phyloP scores from a whole-genome alignment of 2,329 filamentous ascomycete species.

The Neopestalotiopsis sp. region DNA sequence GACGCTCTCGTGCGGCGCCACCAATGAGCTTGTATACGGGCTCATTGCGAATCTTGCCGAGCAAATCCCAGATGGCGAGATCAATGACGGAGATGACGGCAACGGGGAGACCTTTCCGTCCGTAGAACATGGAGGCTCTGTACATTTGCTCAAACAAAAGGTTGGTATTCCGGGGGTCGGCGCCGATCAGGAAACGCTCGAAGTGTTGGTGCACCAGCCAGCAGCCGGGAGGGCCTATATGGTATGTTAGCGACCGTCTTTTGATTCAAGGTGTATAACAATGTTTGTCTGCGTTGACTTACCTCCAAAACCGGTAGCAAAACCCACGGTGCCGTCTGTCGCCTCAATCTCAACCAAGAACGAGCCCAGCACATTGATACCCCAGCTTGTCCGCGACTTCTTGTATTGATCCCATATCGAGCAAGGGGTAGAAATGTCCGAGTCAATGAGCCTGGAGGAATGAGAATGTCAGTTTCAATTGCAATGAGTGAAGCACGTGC shows the following conservation, averaged over 20 bases:
- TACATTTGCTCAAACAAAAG: constrained; percentile 97
- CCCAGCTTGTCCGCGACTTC: constrained; percentile 87
- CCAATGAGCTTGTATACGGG: constrained; percentile 95
- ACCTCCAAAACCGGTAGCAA: constrained; percentile 92
- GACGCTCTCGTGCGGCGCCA: constrained; percentile 80
- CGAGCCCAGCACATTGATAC: constrained; percentile 92
- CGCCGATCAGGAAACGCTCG: constrained; percentile 86
- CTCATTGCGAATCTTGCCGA: constrained; percentile 89
- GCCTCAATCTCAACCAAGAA: constrained; percentile 91
- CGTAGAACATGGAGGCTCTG: constrained; percentile 94
- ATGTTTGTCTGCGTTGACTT: constrained; percentile 23
- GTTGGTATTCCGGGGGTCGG: constrained; percentile 90
- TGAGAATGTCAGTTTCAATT: background rate
- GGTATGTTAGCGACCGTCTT: background rate
- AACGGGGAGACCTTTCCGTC: constrained; percentile 86
- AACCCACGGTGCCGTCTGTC: constrained; percentile 88
- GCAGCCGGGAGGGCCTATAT: constrained; percentile 79
- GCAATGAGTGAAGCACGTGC: background rate
- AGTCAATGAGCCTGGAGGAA: constrained; percentile 80
- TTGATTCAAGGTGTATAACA: background rate
- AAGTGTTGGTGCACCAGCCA: constrained; percentile 96
- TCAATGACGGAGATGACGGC: constrained; percentile 96
- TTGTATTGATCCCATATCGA: constrained; percentile 89
- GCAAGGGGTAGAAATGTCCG: constrained; percentile 90
- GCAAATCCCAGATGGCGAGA: constrained; percentile 87